Evolutionary conservation across 129 eudicot species (phyloP).

Genomic region (Helianthus tuberosus): DNA sequence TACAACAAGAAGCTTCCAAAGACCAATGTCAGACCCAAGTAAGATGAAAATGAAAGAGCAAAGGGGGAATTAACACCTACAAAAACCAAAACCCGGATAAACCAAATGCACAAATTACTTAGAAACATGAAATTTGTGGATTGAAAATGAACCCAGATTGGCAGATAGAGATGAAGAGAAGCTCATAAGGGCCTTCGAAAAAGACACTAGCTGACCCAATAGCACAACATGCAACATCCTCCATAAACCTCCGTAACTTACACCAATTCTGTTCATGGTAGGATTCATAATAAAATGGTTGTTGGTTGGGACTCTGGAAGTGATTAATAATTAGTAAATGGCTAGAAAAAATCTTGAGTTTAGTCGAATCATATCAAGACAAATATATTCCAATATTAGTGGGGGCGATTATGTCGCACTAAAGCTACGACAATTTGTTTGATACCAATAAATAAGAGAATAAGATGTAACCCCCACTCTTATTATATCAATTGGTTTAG

Average conservation of each 20-base stretch:
- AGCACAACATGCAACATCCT: conserved; percentile 43
- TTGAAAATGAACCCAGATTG: conserved; percentile 37
- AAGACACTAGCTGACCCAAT: conserved; percentile 68
- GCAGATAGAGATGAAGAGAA: conserved; percentile 59
- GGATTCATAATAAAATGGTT: background rate
- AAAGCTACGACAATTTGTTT: too few relatives aligned
- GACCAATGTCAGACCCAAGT: conserved; percentile 52
- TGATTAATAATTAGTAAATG: background rate
- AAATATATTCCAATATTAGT: too few relatives aligned
- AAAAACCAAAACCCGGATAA: background rate
- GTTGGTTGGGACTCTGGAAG: too few relatives aligned
- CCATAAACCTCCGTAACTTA: conserved; percentile 17
- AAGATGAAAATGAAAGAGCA: conserved; percentile 55
- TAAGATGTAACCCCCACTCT: too few relatives aligned
- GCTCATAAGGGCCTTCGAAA: conserved; percentile 51
- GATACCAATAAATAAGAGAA: too few relatives aligned
- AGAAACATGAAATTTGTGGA: background rate
- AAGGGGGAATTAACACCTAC: conserved; percentile 74
- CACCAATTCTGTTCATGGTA: conserved; percentile 13
- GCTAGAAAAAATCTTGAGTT: too few relatives aligned
- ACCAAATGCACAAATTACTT: background rate
- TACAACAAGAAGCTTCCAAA: conserved; percentile 62
- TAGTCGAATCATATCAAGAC: too few relatives aligned
- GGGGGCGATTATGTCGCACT: too few relatives aligned
- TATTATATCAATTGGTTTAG: too few relatives aligned